A percentile compares a stretch with the other conserved stretches of the same genome.
Evolutionary conservation across 768 basidiomycete genomes (phyloP).

Genomic region (Termitomyces heimii): DNA sequence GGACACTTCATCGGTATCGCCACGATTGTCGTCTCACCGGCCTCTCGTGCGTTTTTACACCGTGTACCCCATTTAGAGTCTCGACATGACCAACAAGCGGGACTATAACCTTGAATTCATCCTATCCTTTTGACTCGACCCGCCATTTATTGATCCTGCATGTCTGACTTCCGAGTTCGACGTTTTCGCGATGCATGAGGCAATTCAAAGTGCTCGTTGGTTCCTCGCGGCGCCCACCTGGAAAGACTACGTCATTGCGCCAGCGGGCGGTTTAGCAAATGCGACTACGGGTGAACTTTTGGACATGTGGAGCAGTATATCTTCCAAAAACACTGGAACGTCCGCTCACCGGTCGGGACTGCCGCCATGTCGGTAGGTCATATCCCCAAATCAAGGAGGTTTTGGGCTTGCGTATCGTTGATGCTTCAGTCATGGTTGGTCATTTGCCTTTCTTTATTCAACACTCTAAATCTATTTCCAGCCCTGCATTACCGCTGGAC

Average conservation of each 20-base stretch:
- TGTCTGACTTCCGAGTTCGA: constrained; percentile 19
- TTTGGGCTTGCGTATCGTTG: neutral
- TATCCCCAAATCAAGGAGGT: neutral
- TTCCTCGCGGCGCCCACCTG: constrained; percentile 3
- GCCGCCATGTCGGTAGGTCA: neutral
- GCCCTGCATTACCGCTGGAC: constrained; percentile 7
- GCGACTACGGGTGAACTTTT: constrained; percentile 3
- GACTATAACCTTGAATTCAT: constrained; percentile 24
- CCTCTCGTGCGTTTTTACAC: constrained; percentile 20
- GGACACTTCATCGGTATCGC: neutral
- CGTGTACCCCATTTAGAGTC: neutral
- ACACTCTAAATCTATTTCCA: neutral
- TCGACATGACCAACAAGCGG: constrained; percentile 11
- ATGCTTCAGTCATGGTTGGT: neutral
- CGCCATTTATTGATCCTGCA: constrained; percentile 34
- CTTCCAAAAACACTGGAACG: neutral
- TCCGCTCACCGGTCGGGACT: neutral
- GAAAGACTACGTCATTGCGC: constrained; percentile 6
- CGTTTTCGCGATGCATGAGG: constrained; percentile 16
- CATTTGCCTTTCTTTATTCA: neutral
- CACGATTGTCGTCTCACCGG: neutral
- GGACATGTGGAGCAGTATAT: constrained; percentile 4
- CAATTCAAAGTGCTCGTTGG: constrained; percentile 11
- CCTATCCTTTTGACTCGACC: constrained; percentile 31
- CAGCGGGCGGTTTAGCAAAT: constrained; percentile 3